These are phyloP conservation scores for Boechera retrofracta DNA, from an alignment of 345 rosid genomes.

Conservation along the genomic window DNA sequence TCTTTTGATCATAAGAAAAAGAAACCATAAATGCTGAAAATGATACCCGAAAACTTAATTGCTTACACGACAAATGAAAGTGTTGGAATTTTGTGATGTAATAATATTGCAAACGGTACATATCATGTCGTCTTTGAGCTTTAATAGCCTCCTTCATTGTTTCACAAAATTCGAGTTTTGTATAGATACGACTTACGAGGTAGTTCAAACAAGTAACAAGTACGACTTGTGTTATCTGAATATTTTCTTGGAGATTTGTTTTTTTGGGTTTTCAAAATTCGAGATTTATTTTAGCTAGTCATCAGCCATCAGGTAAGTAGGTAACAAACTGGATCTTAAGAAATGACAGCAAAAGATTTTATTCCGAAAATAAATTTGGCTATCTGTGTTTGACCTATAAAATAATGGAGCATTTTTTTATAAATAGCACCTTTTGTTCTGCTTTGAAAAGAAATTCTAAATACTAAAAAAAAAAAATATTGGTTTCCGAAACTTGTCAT, in stretches of 20 bases:
- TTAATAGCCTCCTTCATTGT: constrained; percentile 1
- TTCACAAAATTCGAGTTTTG: constrained; percentile 5
- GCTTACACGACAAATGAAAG: constrained; percentile 37
- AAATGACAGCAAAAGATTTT: constrained; percentile 3
- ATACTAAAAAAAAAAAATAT: neutral
- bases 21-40: constrained; percentile 34
- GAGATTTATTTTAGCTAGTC: neutral
- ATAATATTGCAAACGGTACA: constrained; percentile 26
- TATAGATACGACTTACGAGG: constrained; percentile 20
- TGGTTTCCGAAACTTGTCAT: neutral
- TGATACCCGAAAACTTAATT: constrained; percentile 35
- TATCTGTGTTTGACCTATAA: neutral
- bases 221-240: neutral
- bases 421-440: neutral
- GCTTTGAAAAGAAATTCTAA: neutral
- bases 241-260: neutral
- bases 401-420: neutral
- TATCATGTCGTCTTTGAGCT: constrained; percentile 24
- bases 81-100: constrained; percentile 41
- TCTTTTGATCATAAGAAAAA: neutral
- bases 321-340: constrained; percentile 6
- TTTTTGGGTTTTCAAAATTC: neutral
- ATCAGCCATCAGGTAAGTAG: neutral
- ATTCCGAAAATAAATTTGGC: neutral
- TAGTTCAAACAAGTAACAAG: neutral